Evolutionary conservation across 108 stramenopile genomes (phyloP).

Genomic region (Skeletonema menzelii): DNA sequence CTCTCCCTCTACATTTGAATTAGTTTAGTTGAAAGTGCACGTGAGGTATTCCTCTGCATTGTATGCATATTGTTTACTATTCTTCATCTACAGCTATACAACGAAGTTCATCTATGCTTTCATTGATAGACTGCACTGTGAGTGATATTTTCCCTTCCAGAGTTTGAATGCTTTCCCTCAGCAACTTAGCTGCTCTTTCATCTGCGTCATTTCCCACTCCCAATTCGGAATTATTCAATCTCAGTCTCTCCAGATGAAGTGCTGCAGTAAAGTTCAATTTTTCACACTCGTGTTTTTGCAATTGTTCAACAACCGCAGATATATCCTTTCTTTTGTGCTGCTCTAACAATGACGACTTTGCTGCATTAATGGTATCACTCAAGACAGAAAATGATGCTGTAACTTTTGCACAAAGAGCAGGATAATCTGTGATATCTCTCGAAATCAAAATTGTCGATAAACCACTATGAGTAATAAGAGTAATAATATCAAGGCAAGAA

Average conservation of each 20-base stretch:
- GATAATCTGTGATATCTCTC: constrained; percentile 70
- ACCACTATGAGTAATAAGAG: constrained; percentile 32
- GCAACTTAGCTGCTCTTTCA: constrained; percentile 33
- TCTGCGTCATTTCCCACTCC: constrained; percentile 13
- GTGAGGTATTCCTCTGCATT: too few species aligned
- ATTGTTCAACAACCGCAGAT: constrained; percentile 21
- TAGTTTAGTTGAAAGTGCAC: too few species aligned
- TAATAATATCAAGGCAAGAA: background rate
- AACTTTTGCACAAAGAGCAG: constrained; percentile 57
- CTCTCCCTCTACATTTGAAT: too few species aligned
- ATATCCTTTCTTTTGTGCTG: constrained; percentile 25
- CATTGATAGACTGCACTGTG: constrained; percentile 67
- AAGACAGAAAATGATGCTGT: constrained; percentile 81
- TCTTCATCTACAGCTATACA: constrained; percentile 48
- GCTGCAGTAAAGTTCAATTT: constrained; percentile 85
- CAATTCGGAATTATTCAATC: constrained; percentile 41
- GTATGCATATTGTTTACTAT: background rate
- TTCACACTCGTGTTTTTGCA: constrained; percentile 74
- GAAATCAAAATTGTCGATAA: constrained; percentile 56
- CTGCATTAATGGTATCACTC: constrained; percentile 70
- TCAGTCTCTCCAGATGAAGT: constrained; percentile 76
- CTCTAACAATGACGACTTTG: constrained; percentile 29
- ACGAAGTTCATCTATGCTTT: constrained; percentile 75
- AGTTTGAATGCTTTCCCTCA: constrained; percentile 52
- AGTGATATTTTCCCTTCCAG: constrained; percentile 46